Evolutionary conservation across 208 protist species (phyloP).

Genomic region (Leishmania tarentolae): DNA sequence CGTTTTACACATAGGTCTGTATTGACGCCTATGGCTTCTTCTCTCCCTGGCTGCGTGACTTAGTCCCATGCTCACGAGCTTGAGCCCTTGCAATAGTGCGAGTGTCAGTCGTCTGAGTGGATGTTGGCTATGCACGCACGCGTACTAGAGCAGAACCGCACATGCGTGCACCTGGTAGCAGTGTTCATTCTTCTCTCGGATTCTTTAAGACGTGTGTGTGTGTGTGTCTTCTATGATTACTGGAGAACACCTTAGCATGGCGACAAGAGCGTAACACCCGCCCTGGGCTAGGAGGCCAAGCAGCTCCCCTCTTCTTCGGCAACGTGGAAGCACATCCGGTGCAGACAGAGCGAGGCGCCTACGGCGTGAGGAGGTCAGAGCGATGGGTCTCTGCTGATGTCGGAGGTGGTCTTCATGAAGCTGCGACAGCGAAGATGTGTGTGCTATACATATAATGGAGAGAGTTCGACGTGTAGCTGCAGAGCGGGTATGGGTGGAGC

Average conservation of each 20-base stretch:
- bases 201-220: background rate
- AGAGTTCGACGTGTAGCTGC: background rate
- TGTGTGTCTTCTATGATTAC: background rate
- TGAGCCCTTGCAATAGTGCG: too few species aligned
- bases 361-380: background rate
- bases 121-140: background rate
- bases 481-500: background rate
- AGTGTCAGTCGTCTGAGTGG: background rate
- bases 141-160: too few species aligned
- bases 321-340: background rate
- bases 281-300: background rate
- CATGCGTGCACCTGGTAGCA: background rate
- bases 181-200: background rate
- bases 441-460: background rate
- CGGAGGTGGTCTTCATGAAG: too few species aligned
- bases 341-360: background rate
- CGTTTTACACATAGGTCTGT: background rate
- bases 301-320: background rate
- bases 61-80: background rate
- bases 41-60: background rate
- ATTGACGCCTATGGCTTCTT: background rate
- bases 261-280: background rate
- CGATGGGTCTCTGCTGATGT: background rate
- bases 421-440: background rate
- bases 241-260: background rate